A percentile compares a stretch with the other conserved stretches of the same genome.
phyloP scores from a whole-genome alignment of 2,329 filamentous ascomycete species.

The Cladophialophora chaetospira region DNA sequence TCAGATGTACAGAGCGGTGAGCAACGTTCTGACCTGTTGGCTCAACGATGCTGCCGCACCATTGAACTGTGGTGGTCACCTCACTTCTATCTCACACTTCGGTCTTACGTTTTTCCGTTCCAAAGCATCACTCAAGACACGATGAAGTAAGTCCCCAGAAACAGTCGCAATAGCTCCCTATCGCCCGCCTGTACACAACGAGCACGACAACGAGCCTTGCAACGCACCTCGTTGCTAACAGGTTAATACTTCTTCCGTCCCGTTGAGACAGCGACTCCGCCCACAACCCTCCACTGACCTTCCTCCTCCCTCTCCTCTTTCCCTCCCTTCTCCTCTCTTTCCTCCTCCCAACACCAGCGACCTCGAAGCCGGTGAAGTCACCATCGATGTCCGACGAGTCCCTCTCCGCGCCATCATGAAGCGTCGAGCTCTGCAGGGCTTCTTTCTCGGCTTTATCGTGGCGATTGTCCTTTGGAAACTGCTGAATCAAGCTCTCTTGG shows the following conservation, averaged over 20 bases:
- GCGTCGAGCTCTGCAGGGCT: neutral
- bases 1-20: too few relatives aligned
- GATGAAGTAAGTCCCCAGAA: neutral
- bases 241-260: conserved; percentile 10
- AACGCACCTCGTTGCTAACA: neutral
- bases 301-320: neutral
- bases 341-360: conserved; percentile 2
- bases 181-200: conserved; percentile 7
- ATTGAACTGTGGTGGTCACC: too few relatives aligned
- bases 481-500: neutral
- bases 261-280: neutral
- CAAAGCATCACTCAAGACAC: neutral
- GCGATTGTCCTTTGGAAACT: conserved; percentile 13
- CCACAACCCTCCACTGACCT: neutral
- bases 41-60: too few relatives aligned
- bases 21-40: too few relatives aligned
- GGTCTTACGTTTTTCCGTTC: conserved; percentile 1
- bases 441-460: neutral
- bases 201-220: neutral
- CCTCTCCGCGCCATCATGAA: conserved; percentile 6
- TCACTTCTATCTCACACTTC: neutral
- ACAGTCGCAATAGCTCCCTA: neutral
- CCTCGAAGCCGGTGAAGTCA: conserved; percentile 12
- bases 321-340: neutral
- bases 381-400: conserved; percentile 8